Evolutionary conservation across 163 green algal genomes (phyloP).

Genomic region (Trebouxia gelatinosa): DNA sequence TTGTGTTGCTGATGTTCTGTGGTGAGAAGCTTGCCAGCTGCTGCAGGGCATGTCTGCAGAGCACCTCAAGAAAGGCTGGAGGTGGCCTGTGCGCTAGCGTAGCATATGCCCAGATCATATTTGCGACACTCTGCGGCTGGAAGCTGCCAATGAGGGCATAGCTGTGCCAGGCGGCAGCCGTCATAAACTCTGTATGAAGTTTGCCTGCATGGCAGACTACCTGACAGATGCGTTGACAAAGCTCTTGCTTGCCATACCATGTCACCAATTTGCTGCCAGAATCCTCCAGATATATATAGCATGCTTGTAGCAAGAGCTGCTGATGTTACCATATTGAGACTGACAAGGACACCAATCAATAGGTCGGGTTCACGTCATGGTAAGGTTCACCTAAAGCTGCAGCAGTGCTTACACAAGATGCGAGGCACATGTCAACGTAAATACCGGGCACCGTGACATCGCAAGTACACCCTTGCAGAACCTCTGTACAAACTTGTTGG

Average conservation of each 20-base stretch:
- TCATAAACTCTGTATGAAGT: constrained; percentile 2
- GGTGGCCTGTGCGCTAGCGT: constrained; percentile 39
- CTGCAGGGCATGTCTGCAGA: constrained; percentile 27
- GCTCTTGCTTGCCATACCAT: background rate
- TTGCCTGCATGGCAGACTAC: background rate
- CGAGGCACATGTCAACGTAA: background rate
- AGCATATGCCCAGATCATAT: constrained; percentile 53
- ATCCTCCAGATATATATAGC: background rate
- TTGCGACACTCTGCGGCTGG: constrained; percentile 38
- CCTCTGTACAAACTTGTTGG: background rate
- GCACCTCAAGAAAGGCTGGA: constrained; percentile 29
- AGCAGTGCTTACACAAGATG: background rate
- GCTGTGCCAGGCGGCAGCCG: constrained; percentile 6
- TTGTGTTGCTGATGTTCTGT: constrained; percentile 56
- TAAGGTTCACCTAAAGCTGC: background rate
- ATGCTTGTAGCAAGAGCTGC: background rate
- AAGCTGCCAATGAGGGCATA: background rate
- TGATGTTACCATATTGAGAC: no score
- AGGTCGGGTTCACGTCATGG: no score
- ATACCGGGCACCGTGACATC: background rate
- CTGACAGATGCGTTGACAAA: background rate
- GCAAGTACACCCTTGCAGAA: background rate
- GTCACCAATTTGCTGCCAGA: background rate
- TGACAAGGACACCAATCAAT: no score
- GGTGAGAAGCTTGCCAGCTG: constrained; percentile 41